Base-by-base conservation (phyloP, 2,329 filamentous ascomycete genomes). In the Metarhizium rileyi region DNA sequence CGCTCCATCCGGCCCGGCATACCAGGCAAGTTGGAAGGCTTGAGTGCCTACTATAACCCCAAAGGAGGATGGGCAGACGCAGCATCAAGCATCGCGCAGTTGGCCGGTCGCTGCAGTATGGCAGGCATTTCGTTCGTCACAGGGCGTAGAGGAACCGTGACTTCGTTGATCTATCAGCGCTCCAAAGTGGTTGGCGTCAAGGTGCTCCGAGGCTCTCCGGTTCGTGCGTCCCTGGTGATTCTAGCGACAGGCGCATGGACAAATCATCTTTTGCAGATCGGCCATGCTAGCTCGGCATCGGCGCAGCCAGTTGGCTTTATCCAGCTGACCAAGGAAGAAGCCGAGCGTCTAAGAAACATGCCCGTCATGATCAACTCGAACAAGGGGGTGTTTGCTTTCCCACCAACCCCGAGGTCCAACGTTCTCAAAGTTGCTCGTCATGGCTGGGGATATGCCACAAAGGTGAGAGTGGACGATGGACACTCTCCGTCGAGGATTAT, bases 161-260 rank as follows among this genome's bases (percentile, higher is more conserved):
- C 50, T 2, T 58, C 57, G 7, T 50, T 68, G 12, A 36, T 50
- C 1, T 54, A 59, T 0, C 49, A 38, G 1, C 51, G 46, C 3
- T 26, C 44, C 2, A 55, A 45, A 10, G 57, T 65, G 3, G 52
- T 55, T 1, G 62, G 62, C 1, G 57, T 66, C 3, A 56, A 62
- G 7, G 53, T 59, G 1, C 53, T 57, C 0, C 51, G 59, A 26
- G 73, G 72, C 2, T 64, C 66, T 8, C 68, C 65, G 3, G 55
- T 86, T 5, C 63, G 63, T 1, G 82, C 81, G 2, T 75, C 78
- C 50, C 69, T 84, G 7, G 78, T 81, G 9, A 70, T 88, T 1
- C 66, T 89, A 3, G 81, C 84, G 1, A 77, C 83, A 1, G 85
- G 85, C 9, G 83, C 84, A 3, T 87, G 84, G 84, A 82, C 81